Conservation (phyloP, 805 yeast species). For the Saccharomycopsis fermentans region DNA sequence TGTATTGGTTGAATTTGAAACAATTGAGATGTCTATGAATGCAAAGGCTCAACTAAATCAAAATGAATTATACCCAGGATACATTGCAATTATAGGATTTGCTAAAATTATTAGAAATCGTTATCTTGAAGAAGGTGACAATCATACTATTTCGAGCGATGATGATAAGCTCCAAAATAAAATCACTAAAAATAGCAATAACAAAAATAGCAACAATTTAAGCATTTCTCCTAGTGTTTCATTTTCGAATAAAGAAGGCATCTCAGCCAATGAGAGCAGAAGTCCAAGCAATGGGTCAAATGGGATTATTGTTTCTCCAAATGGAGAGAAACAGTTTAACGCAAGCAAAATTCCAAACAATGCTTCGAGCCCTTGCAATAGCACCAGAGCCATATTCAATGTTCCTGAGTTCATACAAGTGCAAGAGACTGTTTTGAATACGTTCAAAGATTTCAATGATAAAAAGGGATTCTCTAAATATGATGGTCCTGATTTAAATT, state of each 20-base stretch:
- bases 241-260: neutral
- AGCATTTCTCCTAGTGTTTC: neutral
- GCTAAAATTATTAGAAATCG: slow-evolving; percentile 46
- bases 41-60: slow-evolving; percentile 75
- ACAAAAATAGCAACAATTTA: neutral
- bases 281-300: neutral
- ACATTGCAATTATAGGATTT: slow-evolving; percentile 68
- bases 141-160: too few relatives aligned
- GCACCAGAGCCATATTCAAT: neutral
- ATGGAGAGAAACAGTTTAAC: neutral
- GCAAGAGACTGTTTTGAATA: neutral
- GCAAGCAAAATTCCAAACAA: neutral
- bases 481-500: neutral
- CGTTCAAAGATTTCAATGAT: neutral
- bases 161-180: neutral
- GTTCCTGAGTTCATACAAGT: neutral
- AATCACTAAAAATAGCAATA: neutral
- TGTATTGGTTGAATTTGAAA: slow-evolving; percentile 64
- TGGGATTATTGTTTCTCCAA: neutral
- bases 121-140: neutral
- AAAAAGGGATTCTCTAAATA: neutral
- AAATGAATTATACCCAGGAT: slow-evolving; percentile 72
- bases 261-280: neutral
- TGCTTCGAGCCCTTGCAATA: neutral
- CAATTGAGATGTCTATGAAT: slow-evolving; percentile 64